phyloP scores from a whole-genome alignment of 805 yeast genomes.

The Hanseniaspora pseudoguilliermondii region DNA sequence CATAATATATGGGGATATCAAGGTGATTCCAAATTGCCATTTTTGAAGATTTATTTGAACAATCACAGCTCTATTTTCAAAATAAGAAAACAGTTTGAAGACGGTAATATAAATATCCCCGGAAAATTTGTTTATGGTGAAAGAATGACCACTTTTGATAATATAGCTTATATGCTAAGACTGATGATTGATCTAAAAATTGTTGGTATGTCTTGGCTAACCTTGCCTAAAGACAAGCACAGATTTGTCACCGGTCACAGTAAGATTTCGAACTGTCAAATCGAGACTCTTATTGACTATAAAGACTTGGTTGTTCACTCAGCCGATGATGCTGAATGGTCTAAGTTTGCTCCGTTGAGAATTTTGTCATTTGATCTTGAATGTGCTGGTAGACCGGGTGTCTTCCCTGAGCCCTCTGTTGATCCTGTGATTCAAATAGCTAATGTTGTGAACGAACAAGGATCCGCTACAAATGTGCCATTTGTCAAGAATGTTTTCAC shows the following conservation, averaged over 20 bases:
- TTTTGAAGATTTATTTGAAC: constrained; percentile 56
- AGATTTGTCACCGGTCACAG: constrained; percentile 28
- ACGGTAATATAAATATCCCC: constrained; percentile 58
- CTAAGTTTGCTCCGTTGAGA: constrained; percentile 84
- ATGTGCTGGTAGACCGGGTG: constrained; percentile 94
- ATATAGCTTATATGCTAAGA: constrained; percentile 71
- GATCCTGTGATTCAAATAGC: constrained; percentile 97
- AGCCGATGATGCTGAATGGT: constrained; percentile 79
- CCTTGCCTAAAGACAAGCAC: constrained; percentile 69
- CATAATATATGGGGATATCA: constrained; percentile 92
- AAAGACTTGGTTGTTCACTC: constrained; percentile 62
- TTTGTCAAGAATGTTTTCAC: constrained; percentile 92
- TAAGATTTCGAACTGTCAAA: constrained; percentile 65
- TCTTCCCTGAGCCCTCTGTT: constrained; percentile 85
- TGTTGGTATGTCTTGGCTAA: constrained; percentile 95
- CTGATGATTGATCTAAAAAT: constrained; percentile 86
- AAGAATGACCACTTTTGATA: constrained; percentile 70
- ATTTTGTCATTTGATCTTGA: constrained; percentile 92
- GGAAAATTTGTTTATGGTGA: constrained; percentile 43
- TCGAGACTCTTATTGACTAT: constrained; percentile 65
- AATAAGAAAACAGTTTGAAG: constrained; percentile 69
- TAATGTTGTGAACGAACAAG: constrained; percentile 75
- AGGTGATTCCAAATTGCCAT: constrained; percentile 65
- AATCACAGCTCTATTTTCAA: constrained; percentile 56
- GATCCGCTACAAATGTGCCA: constrained; percentile 55